These are phyloP conservation scores for Atkinsonella texensis DNA, from an alignment of 2,329 filamentous ascomycete species.

Conservation along the genomic window DNA sequence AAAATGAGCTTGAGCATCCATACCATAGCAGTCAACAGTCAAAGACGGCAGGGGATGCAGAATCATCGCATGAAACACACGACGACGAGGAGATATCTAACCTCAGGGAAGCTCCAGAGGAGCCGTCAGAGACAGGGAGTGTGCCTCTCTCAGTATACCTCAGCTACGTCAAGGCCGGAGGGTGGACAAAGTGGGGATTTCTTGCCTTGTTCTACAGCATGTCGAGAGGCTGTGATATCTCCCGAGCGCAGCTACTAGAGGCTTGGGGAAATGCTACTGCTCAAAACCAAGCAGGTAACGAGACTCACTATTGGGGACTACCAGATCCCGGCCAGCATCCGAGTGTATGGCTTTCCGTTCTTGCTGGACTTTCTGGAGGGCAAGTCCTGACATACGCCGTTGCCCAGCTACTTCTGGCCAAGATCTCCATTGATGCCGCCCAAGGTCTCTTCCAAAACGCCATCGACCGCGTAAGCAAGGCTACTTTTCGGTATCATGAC, in stretches of 20 bases:
- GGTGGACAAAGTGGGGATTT: constrained; percentile 57
- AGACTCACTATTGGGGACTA: constrained; percentile 18
- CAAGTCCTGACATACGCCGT: constrained; percentile 48
- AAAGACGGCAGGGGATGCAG: constrained; percentile 11
- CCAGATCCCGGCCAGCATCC: constrained; percentile 58
- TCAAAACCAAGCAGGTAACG: background rate
- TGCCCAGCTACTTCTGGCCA: constrained; percentile 55
- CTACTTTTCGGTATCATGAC: constrained; percentile 85
- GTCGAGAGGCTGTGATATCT: constrained; percentile 53
- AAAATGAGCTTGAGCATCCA: constrained; percentile 24
- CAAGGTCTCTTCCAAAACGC: constrained; percentile 63
- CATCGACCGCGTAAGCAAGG: constrained; percentile 60
- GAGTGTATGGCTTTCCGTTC: constrained; percentile 60
- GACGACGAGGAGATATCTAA: constrained; percentile 7
- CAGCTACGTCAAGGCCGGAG: constrained; percentile 74
- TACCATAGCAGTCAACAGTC: constrained; percentile 18
- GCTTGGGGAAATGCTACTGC: constrained; percentile 60
- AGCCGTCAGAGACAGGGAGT: constrained; percentile 43
- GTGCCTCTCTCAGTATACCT: constrained; percentile 69
- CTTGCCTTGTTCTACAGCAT: constrained; percentile 50
- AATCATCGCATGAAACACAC: constrained; percentile 20
- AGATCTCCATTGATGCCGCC: constrained; percentile 71
- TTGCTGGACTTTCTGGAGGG: constrained; percentile 51
- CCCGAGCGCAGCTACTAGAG: constrained; percentile 71
- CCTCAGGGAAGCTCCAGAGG: constrained; percentile 20